Evolutionary conservation across 306 rosid species (phyloP).

Genomic region (Datisca glomerata): DNA sequence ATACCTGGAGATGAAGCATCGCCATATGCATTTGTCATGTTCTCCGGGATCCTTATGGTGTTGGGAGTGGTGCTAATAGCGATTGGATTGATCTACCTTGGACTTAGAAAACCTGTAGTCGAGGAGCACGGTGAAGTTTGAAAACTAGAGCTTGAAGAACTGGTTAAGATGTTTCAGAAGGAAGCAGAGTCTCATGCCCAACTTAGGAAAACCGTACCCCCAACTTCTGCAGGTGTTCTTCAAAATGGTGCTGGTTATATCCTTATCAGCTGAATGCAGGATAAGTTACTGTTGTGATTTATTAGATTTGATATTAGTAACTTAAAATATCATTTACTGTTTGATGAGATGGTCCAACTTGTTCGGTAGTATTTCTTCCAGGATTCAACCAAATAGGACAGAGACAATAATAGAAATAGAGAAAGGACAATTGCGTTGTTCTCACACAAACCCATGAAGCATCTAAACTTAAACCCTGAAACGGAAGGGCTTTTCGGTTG

Average conservation of each 20-base stretch:
- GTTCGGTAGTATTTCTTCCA: too few relatives aligned
- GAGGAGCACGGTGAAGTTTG: conserved; percentile 46
- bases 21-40: conserved; percentile 51
- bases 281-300: too few relatives aligned
- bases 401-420: too few relatives aligned
- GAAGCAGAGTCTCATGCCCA: conserved; percentile 65
- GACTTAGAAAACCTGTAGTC: conserved; percentile 34
- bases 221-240: conserved; percentile 36
- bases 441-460: too few relatives aligned
- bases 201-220: conserved; percentile 41
- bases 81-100: conserved; percentile 41
- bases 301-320: too few relatives aligned
- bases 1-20: conserved; percentile 33
- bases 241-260: conserved; percentile 13
- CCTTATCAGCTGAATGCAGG: too few relatives aligned
- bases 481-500: too few relatives aligned
- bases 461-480: too few relatives aligned
- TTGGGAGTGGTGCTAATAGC: conserved; percentile 31
- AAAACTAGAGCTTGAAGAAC: conserved; percentile 44
- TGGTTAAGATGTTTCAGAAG: conserved; percentile 50
- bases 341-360: too few relatives aligned
- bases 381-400: too few relatives aligned
- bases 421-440: too few relatives aligned
- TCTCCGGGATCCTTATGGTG: conserved; percentile 29
- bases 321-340: too few relatives aligned